These are phyloP conservation scores for Candida quercuum DNA, from an alignment of 805 yeast species.

Conservation along the genomic window DNA sequence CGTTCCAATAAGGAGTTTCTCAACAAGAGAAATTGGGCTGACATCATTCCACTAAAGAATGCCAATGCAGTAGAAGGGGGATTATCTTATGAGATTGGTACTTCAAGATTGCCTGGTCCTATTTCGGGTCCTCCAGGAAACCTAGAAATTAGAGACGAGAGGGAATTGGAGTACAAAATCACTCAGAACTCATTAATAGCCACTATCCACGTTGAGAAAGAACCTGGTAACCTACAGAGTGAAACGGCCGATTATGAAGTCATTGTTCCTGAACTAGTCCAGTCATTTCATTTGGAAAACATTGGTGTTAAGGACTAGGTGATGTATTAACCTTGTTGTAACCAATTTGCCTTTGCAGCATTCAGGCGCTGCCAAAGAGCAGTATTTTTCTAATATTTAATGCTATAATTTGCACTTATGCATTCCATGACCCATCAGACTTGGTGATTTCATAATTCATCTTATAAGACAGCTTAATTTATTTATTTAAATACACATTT, in stretches of 20 bases:
- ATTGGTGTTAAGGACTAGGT: conserved; percentile 15
- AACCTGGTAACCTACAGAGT: conserved; percentile 41
- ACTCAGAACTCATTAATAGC: conserved; percentile 55
- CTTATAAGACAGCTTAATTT: too few species aligned
- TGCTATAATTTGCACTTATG: too few species aligned
- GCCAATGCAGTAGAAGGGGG: conserved; percentile 9
- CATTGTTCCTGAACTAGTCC: conserved; percentile 55
- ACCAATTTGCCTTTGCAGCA: background rate
- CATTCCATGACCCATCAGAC: too few species aligned
- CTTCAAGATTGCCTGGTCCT: conserved; percentile 39
- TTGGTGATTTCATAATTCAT: too few species aligned
- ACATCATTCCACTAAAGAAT: conserved; percentile 50
- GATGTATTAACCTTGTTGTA: background rate
- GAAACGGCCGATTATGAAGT: conserved; percentile 62
- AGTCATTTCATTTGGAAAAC: conserved; percentile 10
- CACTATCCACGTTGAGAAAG: conserved; percentile 69
- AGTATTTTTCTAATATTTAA: too few species aligned
- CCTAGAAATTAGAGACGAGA: conserved; percentile 21
- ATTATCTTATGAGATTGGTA: conserved; percentile 25
- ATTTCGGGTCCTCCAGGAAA: conserved; percentile 11
- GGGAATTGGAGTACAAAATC: conserved; percentile 47
- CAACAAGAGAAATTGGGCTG: conserved; percentile 71
- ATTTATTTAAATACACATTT: too few species aligned
- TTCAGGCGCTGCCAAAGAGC: too few species aligned
- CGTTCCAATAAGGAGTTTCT: conserved; percentile 48